Percentiles rank a stretch among this genome's conserved stretches.
Conservation (phyloP, 352 stramenopile genomes). For the Nothophytophthora sp. region DNA sequence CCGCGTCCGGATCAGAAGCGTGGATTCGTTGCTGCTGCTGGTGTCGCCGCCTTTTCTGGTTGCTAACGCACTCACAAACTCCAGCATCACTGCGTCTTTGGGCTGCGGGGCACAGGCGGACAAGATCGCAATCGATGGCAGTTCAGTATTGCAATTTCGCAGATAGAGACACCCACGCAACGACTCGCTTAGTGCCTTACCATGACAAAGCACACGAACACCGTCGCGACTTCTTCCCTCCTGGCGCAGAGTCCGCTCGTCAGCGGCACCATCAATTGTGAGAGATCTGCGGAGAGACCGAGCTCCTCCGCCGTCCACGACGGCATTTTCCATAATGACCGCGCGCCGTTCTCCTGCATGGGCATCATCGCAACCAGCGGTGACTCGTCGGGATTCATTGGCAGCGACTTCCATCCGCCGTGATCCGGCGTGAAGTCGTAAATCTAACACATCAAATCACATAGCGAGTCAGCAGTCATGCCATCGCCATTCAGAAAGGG, state of each 20-base stretch:
- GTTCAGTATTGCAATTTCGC: no score
- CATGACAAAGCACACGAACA: constrained; percentile 53
- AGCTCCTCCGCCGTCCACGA: constrained; percentile 44
- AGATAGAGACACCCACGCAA: neutral
- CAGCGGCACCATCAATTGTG: constrained; percentile 59
- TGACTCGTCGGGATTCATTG: constrained; percentile 27
- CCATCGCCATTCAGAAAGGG: no score
- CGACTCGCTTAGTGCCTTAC: constrained; percentile 3
- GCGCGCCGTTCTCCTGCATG: constrained; percentile 17
- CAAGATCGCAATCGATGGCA: neutral
- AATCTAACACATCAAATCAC: no score
- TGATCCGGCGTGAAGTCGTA: constrained; percentile 73
- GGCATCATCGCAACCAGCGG: constrained; percentile 33
- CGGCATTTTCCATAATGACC: constrained; percentile 55
- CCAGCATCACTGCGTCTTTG: constrained; percentile 39
- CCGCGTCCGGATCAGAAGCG: constrained; percentile 46
- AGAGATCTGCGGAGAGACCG: constrained; percentile 32
- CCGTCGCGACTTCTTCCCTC: constrained; percentile 19
- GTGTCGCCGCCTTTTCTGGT: constrained; percentile 2
- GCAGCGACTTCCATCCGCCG: constrained; percentile 45
- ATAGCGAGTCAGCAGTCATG: no score
- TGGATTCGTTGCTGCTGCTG: neutral
- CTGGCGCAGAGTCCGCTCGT: constrained; percentile 34
- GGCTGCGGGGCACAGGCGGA: constrained; percentile 20
- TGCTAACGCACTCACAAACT: constrained; percentile 42